These are phyloP conservation scores for Trichosporon sp. DNA, from an alignment of 1,284 basidiomycete species.

Conservation along the genomic window DNA sequence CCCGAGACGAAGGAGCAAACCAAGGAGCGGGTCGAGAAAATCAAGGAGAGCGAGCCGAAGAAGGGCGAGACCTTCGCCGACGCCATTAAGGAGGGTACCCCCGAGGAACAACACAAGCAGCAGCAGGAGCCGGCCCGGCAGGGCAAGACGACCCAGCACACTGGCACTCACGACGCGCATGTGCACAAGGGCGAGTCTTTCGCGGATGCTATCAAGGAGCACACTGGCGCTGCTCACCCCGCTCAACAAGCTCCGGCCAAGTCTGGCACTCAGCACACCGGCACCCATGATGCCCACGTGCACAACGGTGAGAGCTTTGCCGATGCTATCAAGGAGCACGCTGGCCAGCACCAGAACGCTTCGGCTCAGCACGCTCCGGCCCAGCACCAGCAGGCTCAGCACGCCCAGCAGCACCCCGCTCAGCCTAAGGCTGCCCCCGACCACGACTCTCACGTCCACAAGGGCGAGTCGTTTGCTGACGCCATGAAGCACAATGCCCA, in stretches of 20 bases:
- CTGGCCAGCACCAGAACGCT: background rate
- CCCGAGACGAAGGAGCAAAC: background rate
- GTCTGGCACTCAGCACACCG: background rate
- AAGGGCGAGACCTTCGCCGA: conserved; percentile 10
- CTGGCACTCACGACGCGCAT: too few relatives aligned
- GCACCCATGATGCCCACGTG: background rate
- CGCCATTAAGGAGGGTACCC: background rate
- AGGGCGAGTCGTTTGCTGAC: conserved; percentile 1
- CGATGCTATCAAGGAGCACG: background rate
- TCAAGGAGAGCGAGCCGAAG: background rate
- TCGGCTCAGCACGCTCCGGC: background rate
- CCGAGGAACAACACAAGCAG: background rate
- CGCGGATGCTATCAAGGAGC: background rate
- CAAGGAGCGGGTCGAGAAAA: background rate
- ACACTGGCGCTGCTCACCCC: too few relatives aligned
- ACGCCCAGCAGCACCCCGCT: background rate
- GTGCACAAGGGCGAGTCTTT: conserved; percentile 2
- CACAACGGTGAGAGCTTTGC: background rate
- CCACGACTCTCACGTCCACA: background rate
- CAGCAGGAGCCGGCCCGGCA: too few relatives aligned
- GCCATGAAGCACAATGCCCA: background rate
- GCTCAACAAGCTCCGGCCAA: background rate
- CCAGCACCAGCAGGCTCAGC: background rate
- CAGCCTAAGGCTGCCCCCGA: background rate
- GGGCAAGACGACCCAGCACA: too few relatives aligned